Conservation (phyloP, 2,329 filamentous ascomycete genomes). For the Trichoderma afroharzianum region DNA sequence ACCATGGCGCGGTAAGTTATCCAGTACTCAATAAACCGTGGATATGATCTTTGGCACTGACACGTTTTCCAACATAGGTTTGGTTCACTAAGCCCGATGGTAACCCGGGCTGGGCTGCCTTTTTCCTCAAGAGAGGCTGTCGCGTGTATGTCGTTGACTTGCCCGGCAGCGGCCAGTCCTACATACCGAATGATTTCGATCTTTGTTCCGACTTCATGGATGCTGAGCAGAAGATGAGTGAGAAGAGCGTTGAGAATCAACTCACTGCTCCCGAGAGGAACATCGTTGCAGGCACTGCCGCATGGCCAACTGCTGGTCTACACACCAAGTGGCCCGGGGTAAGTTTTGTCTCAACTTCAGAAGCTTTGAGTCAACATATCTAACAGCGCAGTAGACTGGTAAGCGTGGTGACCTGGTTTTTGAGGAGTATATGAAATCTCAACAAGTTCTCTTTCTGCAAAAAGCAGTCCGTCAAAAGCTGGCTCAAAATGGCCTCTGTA, state of each 20-base stretch:
- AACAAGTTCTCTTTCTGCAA: slow-evolving; percentile 35
- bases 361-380: not conserved
- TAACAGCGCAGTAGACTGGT: slow-evolving; percentile 29
- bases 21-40: not conserved
- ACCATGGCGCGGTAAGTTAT: slow-evolving; percentile 31
- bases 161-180: slow-evolving; percentile 37
- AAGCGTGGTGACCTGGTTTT: slow-evolving; percentile 44
- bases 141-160: slow-evolving; percentile 43
- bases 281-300: not conserved
- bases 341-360: slow-evolving; percentile 5
- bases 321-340: slow-evolving; percentile 41
- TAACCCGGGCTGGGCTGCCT: slow-evolving; percentile 43
- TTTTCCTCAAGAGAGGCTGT: slow-evolving; percentile 41
- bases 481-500: slow-evolving; percentile 35
- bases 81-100: slow-evolving; percentile 47
- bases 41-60: not conserved
- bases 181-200: slow-evolving; percentile 23
- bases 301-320: slow-evolving; percentile 26
- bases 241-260: slow-evolving; percentile 26
- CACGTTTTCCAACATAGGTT: slow-evolving; percentile 26
- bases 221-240: not conserved
- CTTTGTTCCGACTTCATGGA: not conserved
- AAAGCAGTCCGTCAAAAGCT: slow-evolving; percentile 30
- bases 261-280: slow-evolving; percentile 31
- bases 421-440: slow-evolving; percentile 43